Conservation (phyloP, 139 green algal genomes). For the Coelastrella sp. region DNA sequence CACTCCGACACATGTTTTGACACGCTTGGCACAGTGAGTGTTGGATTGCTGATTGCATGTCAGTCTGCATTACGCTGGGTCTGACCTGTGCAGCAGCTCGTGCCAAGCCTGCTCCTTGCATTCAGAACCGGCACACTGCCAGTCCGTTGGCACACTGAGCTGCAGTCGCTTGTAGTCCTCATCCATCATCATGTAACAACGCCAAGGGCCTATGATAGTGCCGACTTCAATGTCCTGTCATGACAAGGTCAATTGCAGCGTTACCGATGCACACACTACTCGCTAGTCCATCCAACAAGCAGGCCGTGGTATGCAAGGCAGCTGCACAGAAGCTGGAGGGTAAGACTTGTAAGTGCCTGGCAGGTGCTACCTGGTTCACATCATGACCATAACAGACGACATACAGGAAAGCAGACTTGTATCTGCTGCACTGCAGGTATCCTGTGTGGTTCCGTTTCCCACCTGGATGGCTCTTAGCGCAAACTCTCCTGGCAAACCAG, state of each 20-base stretch:
- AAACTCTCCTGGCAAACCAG: neutral
- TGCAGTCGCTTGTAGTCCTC: conserved; percentile 3
- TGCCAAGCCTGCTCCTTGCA: conserved; percentile 9
- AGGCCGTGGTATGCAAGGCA: no score
- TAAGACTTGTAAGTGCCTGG: no score
- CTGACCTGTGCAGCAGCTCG: conserved; percentile 43
- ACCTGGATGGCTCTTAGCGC: conserved; percentile 33
- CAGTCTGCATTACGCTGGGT: neutral
- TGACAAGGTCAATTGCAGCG: no score
- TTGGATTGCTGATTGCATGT: no score
- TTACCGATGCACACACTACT: no score
- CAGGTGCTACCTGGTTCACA: no score
- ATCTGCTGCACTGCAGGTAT: neutral
- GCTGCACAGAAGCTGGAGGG: no score
- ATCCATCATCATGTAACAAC: conserved; percentile 28
- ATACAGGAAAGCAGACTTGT: neutral
- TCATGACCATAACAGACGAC: no score
- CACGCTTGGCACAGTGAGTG: neutral
- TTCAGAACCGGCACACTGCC: neutral
- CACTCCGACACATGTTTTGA: neutral
- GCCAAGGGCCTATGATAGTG: conserved; percentile 33
- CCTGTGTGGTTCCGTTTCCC: neutral
- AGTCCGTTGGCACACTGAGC: neutral
- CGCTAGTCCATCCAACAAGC: neutral
- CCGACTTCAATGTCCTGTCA: conserved; percentile 29